phyloP scores from a whole-genome alignment of 345 rosid species.

The Excoecaria cochinchinensis region DNA sequence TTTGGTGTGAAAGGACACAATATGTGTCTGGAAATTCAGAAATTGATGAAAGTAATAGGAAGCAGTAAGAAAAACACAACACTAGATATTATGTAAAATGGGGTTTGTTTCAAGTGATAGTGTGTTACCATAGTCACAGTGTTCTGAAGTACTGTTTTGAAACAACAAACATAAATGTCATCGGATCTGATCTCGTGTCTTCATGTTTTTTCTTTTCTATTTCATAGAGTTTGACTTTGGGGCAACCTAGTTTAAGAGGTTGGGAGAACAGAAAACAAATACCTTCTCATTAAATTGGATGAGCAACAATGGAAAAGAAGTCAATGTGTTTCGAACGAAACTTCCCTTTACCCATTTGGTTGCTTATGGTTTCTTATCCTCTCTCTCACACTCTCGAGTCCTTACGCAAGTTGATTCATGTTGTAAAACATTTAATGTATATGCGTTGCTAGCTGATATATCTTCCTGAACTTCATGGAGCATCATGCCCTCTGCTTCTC shows the following conservation, averaged over 20 bases:
- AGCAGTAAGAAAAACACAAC: background rate
- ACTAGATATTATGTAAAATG: background rate
- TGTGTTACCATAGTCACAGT: background rate
- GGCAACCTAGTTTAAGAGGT: background rate
- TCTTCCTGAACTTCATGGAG: constrained; percentile 5
- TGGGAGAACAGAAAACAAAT: background rate
- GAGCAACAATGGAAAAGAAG: background rate
- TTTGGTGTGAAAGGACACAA: background rate
- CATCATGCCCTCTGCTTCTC: constrained; percentile 7
- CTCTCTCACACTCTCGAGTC: no score
- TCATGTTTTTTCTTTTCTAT: background rate
- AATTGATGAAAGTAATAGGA: background rate
- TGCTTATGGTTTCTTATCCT: background rate
- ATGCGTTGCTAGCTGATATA: background rate
- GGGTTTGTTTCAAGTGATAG: background rate
- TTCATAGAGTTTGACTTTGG: background rate
- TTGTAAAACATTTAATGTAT: background rate
- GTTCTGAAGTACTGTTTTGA: background rate
- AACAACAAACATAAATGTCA: background rate
- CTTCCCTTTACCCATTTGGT: background rate
- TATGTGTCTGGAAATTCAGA: background rate
- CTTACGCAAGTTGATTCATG: background rate
- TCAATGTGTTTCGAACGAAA: background rate
- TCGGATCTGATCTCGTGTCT: background rate
- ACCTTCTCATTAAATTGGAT: background rate